Evolutionary conservation across 495 filamentous ascomycete genomes (phyloP), one percentile per base, ranked within the genome.

Genomic region (Daldinia decipiens): DNA sequence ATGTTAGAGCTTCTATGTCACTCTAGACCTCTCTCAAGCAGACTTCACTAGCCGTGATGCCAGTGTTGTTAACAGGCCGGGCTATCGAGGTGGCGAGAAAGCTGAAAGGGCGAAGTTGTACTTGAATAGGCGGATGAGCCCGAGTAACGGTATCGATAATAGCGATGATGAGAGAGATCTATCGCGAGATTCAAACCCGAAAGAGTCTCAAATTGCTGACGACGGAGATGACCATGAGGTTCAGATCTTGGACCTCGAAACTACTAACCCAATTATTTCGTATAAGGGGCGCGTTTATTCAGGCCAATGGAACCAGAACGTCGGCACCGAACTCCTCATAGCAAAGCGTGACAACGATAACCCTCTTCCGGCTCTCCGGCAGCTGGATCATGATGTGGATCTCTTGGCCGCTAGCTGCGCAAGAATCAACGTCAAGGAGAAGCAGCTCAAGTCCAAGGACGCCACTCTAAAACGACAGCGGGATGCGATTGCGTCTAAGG

Each of bases 241-340:
- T n/a, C 92, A 97, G 69, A 88, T 97, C 51, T 83, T 93, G 15
- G 93, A 91, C 47, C 85, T 97, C 4, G 91, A 96, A 76, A 89
- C 88, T 0, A 50, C 75, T 0, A 82, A 91, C 66, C 94, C 94
- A 0, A 78, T 96, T 32, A 81, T 95, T 52, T 88, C 88, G 4
- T 94, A 95, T 82, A 82, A 90, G 50, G 90, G 90, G 52, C 87
- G 88, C 57, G 80, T 93, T 36, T 94, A 92, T 77, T 88, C 86
- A 68, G 94, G 92, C 62, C 76, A 85, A 31, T 97, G 94, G 94
- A 84, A 85, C 32, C 84, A 89, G 51, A 90, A 92, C 63, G 84
- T 95, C 3, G 93, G 93, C 34, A 95, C 93, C 0, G 92, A 96
- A 54, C 75, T 97, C 67, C 83, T 93, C 62, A 89, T 97, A 61